Evolutionary conservation across 129 eudicot genomes (phyloP), one percentile per base, ranked within the genome.

Genomic region (Centrapalus pauciflorus): DNA sequence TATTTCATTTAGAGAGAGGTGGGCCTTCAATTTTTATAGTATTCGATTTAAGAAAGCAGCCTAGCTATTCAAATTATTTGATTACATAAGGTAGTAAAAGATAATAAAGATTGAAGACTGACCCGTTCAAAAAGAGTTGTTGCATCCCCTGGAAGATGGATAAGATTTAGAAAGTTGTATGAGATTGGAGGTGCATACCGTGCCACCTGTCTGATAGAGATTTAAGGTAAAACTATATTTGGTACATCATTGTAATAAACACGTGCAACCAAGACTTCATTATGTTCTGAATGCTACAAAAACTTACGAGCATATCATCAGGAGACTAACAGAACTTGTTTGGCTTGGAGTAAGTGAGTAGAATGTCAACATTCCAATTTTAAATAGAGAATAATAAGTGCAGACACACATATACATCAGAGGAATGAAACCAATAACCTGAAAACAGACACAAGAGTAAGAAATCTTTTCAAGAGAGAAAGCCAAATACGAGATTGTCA

Each of bases 141-240:
- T 20, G 77, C 72, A 20, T 76, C 79, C 16, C 72, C 60, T 32
- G 79, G 76, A 23, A 87, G 90, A 46, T 66, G 77, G 30, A 87
- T 81, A 35, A 84, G 83, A 69, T 84, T 84, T 48, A 89, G 82
- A 76, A 85, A 89, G 59, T 86, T 85, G 84, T 89, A 89, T 23
- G 95, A 86, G 69, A 89, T 78, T n/a, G 98, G 98, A 37, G 98
- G 90, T 19, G 98, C 96, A 63, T 91, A 91, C 14, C 89, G 94
- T 16, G 98, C 96, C 76, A 86, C 87, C 90, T 78, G 81, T 82
- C 94, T 83, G 80, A 30, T 49, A 55, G 4, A 46, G 24, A 37
- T 37, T 64, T 40, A 23, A 7, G 41, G 46, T 48, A 68, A 35
- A 77, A 64, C 45, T 27, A 27, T 33, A 32, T 67, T 10, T 35